Conservation (phyloP, 257 asterid species). For the Thymus quinquecostatus region DNA sequence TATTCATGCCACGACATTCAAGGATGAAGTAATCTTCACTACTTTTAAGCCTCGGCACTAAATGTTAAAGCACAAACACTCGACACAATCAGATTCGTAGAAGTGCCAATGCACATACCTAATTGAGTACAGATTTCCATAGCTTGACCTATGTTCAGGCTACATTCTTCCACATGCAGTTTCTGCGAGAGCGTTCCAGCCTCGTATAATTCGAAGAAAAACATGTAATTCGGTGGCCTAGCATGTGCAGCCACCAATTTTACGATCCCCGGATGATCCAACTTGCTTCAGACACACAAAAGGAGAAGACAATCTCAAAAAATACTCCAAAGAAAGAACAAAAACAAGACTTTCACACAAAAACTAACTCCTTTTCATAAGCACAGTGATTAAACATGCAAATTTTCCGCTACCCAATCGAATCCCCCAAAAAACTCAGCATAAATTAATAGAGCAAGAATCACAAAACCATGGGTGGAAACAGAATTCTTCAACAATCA, state of each 20-base stretch:
- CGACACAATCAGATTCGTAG: slow-evolving; percentile 16
- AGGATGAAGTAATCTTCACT: slow-evolving; percentile 11
- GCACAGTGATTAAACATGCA: not conserved
- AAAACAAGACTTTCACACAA: not conserved
- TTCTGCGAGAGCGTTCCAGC: slow-evolving; percentile 75
- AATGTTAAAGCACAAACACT: slow-evolving; percentile 10
- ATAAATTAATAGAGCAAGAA: not conserved
- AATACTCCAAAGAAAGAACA: slow-evolving; percentile 15
- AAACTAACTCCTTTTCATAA: not conserved
- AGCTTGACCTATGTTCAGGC: slow-evolving; percentile 57
- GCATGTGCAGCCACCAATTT: slow-evolving; percentile 92
- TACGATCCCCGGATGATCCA: slow-evolving; percentile 81
- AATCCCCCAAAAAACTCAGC: slow-evolving; percentile 4
- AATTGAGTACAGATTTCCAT: slow-evolving; percentile 51
- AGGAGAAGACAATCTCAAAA: slow-evolving; percentile 22
- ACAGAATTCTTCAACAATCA: slow-evolving; percentile 7
- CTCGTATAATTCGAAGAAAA: slow-evolving; percentile 74
- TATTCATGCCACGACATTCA: slow-evolving; percentile 12
- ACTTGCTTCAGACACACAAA: slow-evolving; percentile 54
- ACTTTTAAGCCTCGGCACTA: not conserved
- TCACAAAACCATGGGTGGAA: slow-evolving; percentile 8
- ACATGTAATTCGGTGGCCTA: slow-evolving; percentile 87
- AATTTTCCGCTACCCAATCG: not conserved
- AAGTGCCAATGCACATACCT: slow-evolving; percentile 48
- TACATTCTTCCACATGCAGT: slow-evolving; percentile 84